Conservation (phyloP, 2,329 filamentous ascomycete species). For the Aureobasidium zeae region DNA sequence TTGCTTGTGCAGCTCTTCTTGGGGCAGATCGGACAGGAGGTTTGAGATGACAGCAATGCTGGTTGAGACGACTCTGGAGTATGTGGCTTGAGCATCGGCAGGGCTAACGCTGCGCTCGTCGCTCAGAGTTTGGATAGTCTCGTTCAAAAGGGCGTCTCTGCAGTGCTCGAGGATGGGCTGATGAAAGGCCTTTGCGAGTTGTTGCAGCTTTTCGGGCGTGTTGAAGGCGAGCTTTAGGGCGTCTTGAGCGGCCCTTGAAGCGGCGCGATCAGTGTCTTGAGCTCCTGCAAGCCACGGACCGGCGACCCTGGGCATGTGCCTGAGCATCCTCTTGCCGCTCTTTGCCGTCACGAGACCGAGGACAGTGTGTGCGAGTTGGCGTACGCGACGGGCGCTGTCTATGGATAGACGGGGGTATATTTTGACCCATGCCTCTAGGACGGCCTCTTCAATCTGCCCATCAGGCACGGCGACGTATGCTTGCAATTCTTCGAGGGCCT, state of each 20-base stretch:
- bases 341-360: slow-evolving; percentile 54
- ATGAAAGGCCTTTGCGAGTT: slow-evolving; percentile 76
- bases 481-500: slow-evolving; percentile 78
- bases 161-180: slow-evolving; percentile 73
- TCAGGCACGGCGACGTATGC: slow-evolving; percentile 50
- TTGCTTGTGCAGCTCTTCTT: slow-evolving; percentile 51
- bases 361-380: slow-evolving; percentile 71
- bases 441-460: slow-evolving; percentile 61
- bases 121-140: slow-evolving; percentile 73
- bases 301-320: slow-evolving; percentile 64
- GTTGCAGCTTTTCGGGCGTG: slow-evolving; percentile 66
- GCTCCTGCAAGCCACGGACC: slow-evolving; percentile 86
- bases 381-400: slow-evolving; percentile 77
- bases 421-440: slow-evolving; percentile 84
- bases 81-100: slow-evolving; percentile 81
- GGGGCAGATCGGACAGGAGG: slow-evolving; percentile 38
- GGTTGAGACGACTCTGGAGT: slow-evolving; percentile 64
- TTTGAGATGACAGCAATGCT: slow-evolving; percentile 47
- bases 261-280: slow-evolving; percentile 74
- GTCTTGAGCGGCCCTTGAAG: slow-evolving; percentile 66
- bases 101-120: slow-evolving; percentile 75
- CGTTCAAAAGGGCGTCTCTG: slow-evolving; percentile 63
- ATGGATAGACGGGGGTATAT: slow-evolving; percentile 84
- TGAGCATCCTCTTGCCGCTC: slow-evolving; percentile 73
- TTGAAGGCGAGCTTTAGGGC: slow-evolving; percentile 67